phyloP scores from a whole-genome alignment of 1,284 basidiomycete genomes.

The Ustilago tritici region DNA sequence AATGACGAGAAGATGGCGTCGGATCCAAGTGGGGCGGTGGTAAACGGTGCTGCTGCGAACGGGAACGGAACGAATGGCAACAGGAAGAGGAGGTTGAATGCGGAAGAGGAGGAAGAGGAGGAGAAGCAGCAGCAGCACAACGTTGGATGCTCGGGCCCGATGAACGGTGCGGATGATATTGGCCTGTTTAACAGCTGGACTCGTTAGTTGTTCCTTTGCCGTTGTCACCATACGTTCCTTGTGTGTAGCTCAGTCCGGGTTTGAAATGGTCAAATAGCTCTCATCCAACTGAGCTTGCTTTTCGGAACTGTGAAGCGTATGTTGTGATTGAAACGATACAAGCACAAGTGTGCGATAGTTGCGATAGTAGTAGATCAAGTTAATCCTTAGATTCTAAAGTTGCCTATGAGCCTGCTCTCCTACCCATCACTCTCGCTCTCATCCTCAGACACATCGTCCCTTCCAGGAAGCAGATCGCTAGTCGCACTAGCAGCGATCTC shows the following conservation, averaged over 20 bases:
- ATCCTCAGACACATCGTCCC: constrained; percentile 11
- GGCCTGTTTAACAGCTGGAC: constrained; percentile 62
- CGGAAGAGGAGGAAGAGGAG: constrained; percentile 40
- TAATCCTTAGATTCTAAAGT: background rate
- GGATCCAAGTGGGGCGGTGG: constrained; percentile 16
- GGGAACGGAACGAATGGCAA: constrained; percentile 28
- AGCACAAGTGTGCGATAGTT: background rate
- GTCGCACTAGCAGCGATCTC: constrained; percentile 47
- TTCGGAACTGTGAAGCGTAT: background rate
- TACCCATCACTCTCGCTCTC: constrained; percentile 19
- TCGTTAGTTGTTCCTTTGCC: constrained; percentile 21
- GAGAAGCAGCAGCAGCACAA: constrained; percentile 38
- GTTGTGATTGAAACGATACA: background rate
- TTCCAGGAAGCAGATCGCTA: constrained; percentile 11
- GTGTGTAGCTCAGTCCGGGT: background rate
- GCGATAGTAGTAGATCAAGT: background rate
- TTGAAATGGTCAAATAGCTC: background rate
- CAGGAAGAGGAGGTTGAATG: constrained; percentile 35
- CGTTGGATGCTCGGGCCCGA: constrained; percentile 62
- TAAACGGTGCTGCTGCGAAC: constrained; percentile 8
- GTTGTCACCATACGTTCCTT: background rate
- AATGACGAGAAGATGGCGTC: constrained; percentile 51
- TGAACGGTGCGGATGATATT: constrained; percentile 68
- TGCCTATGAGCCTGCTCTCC: background rate
- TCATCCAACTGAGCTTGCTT: background rate